A percentile compares a stretch with the other conserved stretches of the same genome.
phyloP scores from a whole-genome alignment of 1,284 basidiomycete genomes.

The Sporisorium scitamineum region DNA sequence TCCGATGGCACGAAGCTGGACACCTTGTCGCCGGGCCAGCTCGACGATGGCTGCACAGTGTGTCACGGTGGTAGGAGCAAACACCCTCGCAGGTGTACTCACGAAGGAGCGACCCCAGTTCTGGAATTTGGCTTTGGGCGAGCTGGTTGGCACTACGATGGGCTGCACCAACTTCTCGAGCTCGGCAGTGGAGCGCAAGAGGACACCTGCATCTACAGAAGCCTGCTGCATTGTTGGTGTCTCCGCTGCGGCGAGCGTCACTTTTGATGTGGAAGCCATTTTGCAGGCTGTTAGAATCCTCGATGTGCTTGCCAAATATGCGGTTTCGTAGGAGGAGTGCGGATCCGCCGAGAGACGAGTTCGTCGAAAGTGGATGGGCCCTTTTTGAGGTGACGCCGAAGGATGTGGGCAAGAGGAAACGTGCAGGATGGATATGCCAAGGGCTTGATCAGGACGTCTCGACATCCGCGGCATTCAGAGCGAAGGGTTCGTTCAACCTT shows the following conservation, averaged over 20 bases:
- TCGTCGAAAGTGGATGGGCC: not conserved
- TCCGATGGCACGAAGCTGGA: constrained; percentile 83
- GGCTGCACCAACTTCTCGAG: constrained; percentile 36
- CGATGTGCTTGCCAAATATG: not conserved
- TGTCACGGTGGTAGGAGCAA: constrained; percentile 79
- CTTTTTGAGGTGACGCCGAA: not conserved
- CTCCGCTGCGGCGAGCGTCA: constrained; percentile 21
- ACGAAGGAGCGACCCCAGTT: constrained; percentile 74
- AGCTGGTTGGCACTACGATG: constrained; percentile 32
- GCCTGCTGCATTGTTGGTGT: constrained; percentile 1
- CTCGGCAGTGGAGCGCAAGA: constrained; percentile 24
- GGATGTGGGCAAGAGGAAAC: not conserved
- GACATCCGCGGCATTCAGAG: not conserved
- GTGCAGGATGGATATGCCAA: not conserved
- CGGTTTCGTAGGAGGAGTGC: not conserved
- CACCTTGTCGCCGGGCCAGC: constrained; percentile 80
- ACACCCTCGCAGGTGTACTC: constrained; percentile 73
- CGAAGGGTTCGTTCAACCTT: not conserved
- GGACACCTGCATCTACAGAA: constrained; percentile 25
- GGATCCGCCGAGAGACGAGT: not conserved
- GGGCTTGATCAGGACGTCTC: not conserved
- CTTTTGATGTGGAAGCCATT: constrained; percentile 42
- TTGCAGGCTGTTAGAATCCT: not conserved
- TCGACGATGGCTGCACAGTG: constrained; percentile 85
- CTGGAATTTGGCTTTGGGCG: constrained; percentile 66